phyloP scores from a whole-genome alignment of 2,329 filamentous ascomycete species.

The Volutella citrinella region DNA sequence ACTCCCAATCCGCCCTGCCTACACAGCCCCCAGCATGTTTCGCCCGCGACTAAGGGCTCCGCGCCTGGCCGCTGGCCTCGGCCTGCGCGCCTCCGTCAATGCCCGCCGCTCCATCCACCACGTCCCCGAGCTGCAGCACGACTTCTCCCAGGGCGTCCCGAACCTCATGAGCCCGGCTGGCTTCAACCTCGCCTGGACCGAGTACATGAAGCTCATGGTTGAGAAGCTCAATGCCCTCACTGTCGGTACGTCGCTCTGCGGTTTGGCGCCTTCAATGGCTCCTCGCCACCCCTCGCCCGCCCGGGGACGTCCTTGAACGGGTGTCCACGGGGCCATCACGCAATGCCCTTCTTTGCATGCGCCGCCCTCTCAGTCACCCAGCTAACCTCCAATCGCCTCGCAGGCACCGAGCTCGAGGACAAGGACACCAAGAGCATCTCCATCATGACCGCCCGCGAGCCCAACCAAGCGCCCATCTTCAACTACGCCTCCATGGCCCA shows the following conservation, averaged over 20 bases:
- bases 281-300: too few species aligned
- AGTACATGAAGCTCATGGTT: slow-evolving; percentile 74
- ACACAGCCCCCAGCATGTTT: slow-evolving; percentile 40
- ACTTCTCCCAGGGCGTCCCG: slow-evolving; percentile 55
- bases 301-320: too few species aligned
- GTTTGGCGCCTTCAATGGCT: slow-evolving; percentile 1
- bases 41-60: slow-evolving; percentile 54
- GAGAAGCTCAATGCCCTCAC: slow-evolving; percentile 73
- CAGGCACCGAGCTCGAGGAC: slow-evolving; percentile 64
- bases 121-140: slow-evolving; percentile 44
- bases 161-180: slow-evolving; percentile 67
- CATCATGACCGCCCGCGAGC: slow-evolving; percentile 74
- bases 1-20: slow-evolving; percentile 9
- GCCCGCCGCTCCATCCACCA: slow-evolving; percentile 43
- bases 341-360: too few species aligned
- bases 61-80: slow-evolving; percentile 36
- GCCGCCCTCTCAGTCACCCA: too few species aligned
- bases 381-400: slow-evolving; percentile 11
- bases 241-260: slow-evolving; percentile 55
- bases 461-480: slow-evolving; percentile 75
- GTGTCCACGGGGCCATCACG: too few species aligned
- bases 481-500: slow-evolving; percentile 96
- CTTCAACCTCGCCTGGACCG: slow-evolving; percentile 74
- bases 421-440: slow-evolving; percentile 64
- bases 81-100: slow-evolving; percentile 32